Evolutionary conservation across 2,329 filamentous ascomycete genomes (phyloP).

Genomic region (Sordariomycetes sp.): DNA sequence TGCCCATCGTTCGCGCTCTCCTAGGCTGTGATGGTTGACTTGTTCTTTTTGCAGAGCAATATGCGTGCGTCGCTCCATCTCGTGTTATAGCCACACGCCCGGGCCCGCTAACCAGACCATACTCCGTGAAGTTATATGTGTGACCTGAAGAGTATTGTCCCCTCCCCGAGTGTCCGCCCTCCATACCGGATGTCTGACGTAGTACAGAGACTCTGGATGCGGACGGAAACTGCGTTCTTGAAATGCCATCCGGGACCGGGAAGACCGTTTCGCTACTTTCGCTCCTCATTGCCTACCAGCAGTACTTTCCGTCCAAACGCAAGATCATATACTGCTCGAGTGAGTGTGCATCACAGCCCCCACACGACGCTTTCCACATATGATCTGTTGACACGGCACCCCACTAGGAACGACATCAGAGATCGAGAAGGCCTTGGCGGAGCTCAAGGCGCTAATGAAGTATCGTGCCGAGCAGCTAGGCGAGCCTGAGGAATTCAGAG

Average conservation of each 20-base stretch:
- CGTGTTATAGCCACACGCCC: constrained; percentile 3
- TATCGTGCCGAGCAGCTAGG: constrained; percentile 87
- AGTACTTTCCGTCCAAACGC: constrained; percentile 81
- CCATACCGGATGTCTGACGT: neutral
- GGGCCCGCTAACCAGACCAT: neutral
- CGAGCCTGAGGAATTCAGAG: constrained; percentile 82
- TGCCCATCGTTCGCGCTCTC: constrained; percentile 35
- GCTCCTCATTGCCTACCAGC: constrained; percentile 93
- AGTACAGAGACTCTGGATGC: constrained; percentile 67
- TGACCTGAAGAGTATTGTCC: constrained; percentile 38
- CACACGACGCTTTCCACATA: neutral
- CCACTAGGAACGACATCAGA: constrained; percentile 82
- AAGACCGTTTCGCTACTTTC: constrained; percentile 95
- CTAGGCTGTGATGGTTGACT: constrained; percentile 47
- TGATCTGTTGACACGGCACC: neutral
- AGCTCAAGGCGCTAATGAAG: constrained; percentile 88
- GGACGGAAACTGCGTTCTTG: constrained; percentile 88
- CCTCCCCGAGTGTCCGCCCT: neutral
- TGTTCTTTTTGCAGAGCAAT: constrained; percentile 37
- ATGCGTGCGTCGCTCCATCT: constrained; percentile 30
- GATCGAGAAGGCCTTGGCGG: constrained; percentile 93
- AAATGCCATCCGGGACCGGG: constrained; percentile 98
- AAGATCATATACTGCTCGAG: constrained; percentile 99
- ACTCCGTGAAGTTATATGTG: constrained; percentile 37
- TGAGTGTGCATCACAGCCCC: constrained; percentile 15